Evolutionary conservation across 2,329 filamentous ascomycete genomes (phyloP), one percentile per base, ranked within the genome.

Genomic region (Xylaria arbuscula): DNA sequence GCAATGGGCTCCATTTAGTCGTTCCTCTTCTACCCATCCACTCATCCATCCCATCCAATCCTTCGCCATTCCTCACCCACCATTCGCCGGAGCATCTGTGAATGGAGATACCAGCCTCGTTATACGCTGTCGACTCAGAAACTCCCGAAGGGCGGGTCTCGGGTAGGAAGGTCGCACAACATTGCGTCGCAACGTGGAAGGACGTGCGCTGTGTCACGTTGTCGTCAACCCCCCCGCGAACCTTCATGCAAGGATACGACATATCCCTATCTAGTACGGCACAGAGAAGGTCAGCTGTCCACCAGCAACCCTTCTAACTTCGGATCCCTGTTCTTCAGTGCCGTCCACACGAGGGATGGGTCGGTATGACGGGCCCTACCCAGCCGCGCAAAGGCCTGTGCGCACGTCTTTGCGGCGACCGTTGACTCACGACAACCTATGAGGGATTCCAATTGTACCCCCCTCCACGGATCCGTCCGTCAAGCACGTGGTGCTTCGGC

Each of bases 171-270:
- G 65, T 70, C 54, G 64, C 58, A 72, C 64, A 68, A 42, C 70
- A 61, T 62, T 61, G 56, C 62, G 51, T 48, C 47, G 34, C 59
- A 67, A 63, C 67, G 48, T 61, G 62, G 64, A 67, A 64, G 67
- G 67, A 69, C 64, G 67, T 65, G 68, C 64, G 64, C 65, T 36
- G 62, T 68, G 70, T 64, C 51, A 66, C 70, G 67, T 45, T 63
- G 62, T 62, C 60, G 67, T 50, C 54, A 15, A 56, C 22, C 62
- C 69, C 53, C 64, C 60, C 64, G 62, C 61, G 64, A 68, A 66
- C 45, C 28, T 55, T 55, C 36, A 53, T 68, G 61, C 69, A 68
- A 61, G 50, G 58, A 60, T 62, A 62, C 48, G 48, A 36, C 51
- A 64, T 53, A 40, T 64, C 70, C 66, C 65, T 64, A 70, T 72